Base-by-base conservation (phyloP, 148 eudicot genomes). In the Agrostemma githago region DNA sequence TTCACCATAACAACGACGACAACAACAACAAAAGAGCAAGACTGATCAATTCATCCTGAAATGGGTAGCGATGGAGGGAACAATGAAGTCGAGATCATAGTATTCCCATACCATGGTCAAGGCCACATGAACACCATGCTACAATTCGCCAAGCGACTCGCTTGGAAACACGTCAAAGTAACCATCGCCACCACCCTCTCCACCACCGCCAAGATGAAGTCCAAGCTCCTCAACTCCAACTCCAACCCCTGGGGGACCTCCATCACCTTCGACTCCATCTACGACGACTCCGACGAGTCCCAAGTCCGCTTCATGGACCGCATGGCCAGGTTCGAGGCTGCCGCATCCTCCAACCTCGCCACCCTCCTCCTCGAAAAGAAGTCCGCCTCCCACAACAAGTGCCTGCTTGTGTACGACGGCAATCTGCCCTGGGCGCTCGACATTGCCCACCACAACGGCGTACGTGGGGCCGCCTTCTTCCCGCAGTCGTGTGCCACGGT, bases 61-160 rank as follows among this genome's bases (percentile, higher is more conserved):
- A 70, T 70, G 72, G 60, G 11, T 26, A 26, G 34, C 34, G 34
- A 26, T 10, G 42, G 53, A 48, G 21, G 53, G 34, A 70, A 51
- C 11, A 70, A 69, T 7, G 37, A 53, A 34, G 12, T 53, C 17
- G 41, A 70, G 1, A 34, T 78, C 2, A 73, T 78, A 57, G n/a
- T 78, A 10, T 8, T 78, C 8, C 76, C 77, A 11, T 73, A 16
- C 39, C 72, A 72, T 34, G 72, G 81, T 4, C 73, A 78, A 66
- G 81, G 76, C 3, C 81, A 78, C 26, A 78, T 78, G 61, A 78
- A 78, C 77, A 62, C 67, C 3, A 78, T 78, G 76, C 62, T 78
- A n/a, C 80, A 78, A 44, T 78, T 78, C 71, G 76, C 72, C 20
- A 78, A 78, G n/a, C 72, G 80, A 2, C 26, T 78, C 4, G 67